These are phyloP conservation scores for Cucurbita moschata DNA, from an alignment of 306 rosid species.

Conservation along the genomic window DNA sequence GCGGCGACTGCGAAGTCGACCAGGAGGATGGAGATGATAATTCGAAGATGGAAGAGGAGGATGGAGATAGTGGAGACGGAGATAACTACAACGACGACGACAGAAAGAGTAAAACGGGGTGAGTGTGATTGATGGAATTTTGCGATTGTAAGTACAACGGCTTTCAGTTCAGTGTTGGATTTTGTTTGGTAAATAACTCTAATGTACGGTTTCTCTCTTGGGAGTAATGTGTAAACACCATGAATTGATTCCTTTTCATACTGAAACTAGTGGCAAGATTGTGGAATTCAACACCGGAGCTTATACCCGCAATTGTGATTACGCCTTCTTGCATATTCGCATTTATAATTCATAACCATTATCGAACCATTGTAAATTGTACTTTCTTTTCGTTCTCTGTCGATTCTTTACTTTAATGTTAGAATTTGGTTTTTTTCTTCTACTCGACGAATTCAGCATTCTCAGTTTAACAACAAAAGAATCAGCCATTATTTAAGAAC, in stretches of 20 bases:
- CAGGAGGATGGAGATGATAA: constrained; percentile 14
- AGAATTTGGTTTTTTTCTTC: not conserved
- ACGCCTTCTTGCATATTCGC: not conserved
- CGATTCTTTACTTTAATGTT: not conserved
- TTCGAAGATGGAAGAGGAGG: constrained; percentile 7
- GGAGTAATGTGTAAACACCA: not conserved
- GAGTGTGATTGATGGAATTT: constrained; percentile 10
- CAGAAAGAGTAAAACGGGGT: constrained; percentile 37
- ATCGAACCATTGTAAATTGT: not conserved
- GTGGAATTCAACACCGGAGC: not conserved
- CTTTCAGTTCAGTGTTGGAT: not conserved
- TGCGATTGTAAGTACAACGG: not conserved
- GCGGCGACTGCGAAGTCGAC: constrained; percentile 1
- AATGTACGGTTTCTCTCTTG: not conserved
- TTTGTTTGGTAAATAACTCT: not conserved
- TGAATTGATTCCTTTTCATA: not conserved
- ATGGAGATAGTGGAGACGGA: constrained; percentile 14
- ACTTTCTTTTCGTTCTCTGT: not conserved
- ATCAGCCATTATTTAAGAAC: not conserved
- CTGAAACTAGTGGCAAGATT: not conserved
- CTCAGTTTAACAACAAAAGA: not conserved
- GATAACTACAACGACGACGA: constrained; percentile 19
- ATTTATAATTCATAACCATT: not conserved
- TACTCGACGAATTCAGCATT: not conserved
- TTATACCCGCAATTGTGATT: not conserved